Evolutionary conservation across 768 basidiomycete genomes (phyloP).

Genomic region (Calocera cornea): DNA sequence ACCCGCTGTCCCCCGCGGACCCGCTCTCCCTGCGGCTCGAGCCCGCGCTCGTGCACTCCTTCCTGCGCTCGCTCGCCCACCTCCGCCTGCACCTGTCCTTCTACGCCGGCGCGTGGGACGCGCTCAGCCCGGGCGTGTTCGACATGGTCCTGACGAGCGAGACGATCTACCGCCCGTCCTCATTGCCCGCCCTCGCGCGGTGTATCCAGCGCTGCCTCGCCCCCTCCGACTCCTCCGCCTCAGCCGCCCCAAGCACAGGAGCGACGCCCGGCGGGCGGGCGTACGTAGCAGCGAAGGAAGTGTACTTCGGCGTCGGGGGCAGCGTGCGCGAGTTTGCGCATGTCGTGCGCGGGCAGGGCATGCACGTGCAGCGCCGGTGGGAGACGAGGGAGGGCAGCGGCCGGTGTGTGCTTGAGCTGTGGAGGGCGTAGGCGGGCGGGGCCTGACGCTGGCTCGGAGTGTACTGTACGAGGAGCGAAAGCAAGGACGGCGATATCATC

Average conservation of each 20-base stretch:
- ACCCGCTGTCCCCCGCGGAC: constrained; percentile 13
- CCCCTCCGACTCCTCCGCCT: too few species aligned
- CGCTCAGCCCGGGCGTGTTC: constrained; percentile 36
- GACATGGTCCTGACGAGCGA: constrained; percentile 78
- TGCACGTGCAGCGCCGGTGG: not conserved
- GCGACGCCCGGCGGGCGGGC: too few species aligned
- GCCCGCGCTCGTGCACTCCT: constrained; percentile 47
- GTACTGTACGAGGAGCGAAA: too few species aligned
- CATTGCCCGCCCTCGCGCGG: constrained; percentile 44
- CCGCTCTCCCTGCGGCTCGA: constrained; percentile 39
- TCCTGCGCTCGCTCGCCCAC: constrained; percentile 42
- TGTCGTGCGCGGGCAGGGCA: not conserved
- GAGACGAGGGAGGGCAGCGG: not conserved
- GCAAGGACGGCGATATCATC: too few species aligned
- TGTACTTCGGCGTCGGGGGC: constrained; percentile 94
- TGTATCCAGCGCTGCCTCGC: not conserved
- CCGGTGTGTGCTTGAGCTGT: not conserved
- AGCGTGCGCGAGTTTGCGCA: constrained; percentile 55
- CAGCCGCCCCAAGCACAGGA: too few species aligned
- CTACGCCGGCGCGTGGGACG: constrained; percentile 71
- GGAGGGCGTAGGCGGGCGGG: not conserved
- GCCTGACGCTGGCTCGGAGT: too few species aligned
- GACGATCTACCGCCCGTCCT: constrained; percentile 71
- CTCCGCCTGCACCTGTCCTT: constrained; percentile 53
- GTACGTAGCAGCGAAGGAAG: constrained; percentile 80